A percentile compares a stretch with the other conserved stretches of the same genome.
Evolutionary conservation across 371 early-diverging fungal species (phyloP).

Genomic region (Haplosporangium sp.): DNA sequence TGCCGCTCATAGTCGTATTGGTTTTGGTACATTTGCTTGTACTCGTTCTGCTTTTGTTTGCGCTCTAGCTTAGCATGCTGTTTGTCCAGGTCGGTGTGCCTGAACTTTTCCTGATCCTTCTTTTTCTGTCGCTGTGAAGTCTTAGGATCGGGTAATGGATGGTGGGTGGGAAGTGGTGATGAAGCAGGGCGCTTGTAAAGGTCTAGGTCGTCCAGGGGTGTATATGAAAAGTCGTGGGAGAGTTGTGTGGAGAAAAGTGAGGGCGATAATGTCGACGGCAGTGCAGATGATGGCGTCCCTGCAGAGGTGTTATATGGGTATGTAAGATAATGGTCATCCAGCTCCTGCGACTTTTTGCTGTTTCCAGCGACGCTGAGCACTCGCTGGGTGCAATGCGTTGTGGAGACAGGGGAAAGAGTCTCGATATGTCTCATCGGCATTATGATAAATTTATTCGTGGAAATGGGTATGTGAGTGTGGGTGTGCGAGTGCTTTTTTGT

Average conservation of each 20-base stretch:
- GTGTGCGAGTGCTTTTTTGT: not conserved
- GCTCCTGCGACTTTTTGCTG: constrained; percentile 1
- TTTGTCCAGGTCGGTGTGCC: constrained; percentile 14
- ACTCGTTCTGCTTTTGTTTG: constrained; percentile 35
- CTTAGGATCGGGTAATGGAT: not conserved
- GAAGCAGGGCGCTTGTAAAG: not conserved
- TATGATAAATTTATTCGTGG: not conserved
- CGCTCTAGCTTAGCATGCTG: constrained; percentile 36
- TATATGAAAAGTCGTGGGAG: constrained; percentile 8
- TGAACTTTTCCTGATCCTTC: constrained; percentile 9
- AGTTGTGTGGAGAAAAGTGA: constrained; percentile 7
- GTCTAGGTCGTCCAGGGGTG: constrained; percentile 4
- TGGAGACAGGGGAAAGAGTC: not conserved
- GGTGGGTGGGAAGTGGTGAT: not conserved
- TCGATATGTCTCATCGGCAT: not conserved
- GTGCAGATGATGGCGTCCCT: not conserved
- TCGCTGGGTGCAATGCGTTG: constrained; percentile 28
- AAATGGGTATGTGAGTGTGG: not conserved
- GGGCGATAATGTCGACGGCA: not conserved
- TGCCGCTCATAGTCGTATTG: constrained; percentile 24
- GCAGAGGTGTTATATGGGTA: not conserved
- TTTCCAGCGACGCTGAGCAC: constrained; percentile 43
- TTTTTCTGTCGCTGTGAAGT: constrained; percentile 9
- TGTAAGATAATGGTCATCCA: constrained; percentile 8
- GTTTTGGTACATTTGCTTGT: constrained; percentile 38